Evolutionary conservation across 768 basidiomycete species (phyloP).

Genomic region (Clitopilus passeckerianus): DNA sequence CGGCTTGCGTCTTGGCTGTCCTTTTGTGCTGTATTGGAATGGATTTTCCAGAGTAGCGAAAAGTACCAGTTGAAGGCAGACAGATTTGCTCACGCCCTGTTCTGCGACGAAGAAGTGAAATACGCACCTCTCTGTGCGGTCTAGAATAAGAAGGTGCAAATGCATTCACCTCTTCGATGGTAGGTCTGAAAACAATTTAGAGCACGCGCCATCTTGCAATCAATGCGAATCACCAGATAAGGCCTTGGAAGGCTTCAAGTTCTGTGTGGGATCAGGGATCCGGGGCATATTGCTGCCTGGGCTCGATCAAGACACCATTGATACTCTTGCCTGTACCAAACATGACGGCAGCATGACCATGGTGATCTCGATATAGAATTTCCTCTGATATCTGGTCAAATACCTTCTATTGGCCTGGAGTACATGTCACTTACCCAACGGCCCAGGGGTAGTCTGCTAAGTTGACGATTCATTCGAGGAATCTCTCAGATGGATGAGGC

Average conservation of each 20-base stretch:
- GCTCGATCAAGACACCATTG: constrained; percentile 30
- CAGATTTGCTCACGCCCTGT: background rate
- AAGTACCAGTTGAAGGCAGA: constrained; percentile 27
- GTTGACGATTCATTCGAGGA: background rate
- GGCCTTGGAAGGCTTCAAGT: constrained; percentile 14
- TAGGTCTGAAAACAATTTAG: constrained; percentile 23
- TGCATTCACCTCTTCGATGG: constrained; percentile 31
- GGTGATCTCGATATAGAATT: constrained; percentile 24
- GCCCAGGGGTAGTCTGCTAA: background rate
- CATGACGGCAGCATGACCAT: constrained; percentile 23
- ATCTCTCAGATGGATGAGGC: background rate
- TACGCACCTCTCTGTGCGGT: constrained; percentile 34
- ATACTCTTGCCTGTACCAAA: constrained; percentile 31
- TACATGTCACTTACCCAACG: background rate
- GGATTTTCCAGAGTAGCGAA: constrained; percentile 32
- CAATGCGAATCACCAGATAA: constrained; percentile 13
- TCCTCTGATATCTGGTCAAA: constrained; percentile 20
- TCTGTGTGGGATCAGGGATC: constrained; percentile 16
- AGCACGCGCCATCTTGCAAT: background rate
- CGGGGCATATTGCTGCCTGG: constrained; percentile 12
- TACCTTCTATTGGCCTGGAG: too few relatives aligned
- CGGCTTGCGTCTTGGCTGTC: constrained; percentile 27
- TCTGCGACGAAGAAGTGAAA: background rate
- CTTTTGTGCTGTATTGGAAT: constrained; percentile 37
- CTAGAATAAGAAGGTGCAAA: constrained; percentile 38